Conservation (phyloP, 768 basidiomycete species). For the Boletus sp. region DNA sequence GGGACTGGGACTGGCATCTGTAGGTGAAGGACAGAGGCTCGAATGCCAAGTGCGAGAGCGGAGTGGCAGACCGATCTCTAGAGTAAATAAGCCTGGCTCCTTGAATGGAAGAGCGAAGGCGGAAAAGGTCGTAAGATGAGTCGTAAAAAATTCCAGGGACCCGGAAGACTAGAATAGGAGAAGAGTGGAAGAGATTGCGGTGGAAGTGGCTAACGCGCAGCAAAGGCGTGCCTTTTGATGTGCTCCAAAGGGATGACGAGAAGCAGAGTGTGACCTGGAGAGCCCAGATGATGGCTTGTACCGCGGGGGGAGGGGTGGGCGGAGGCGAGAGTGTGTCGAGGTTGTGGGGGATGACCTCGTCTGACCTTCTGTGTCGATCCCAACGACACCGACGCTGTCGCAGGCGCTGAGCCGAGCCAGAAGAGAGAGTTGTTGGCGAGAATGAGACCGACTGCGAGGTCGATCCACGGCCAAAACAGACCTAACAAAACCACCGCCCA, state of each 20-base stretch:
- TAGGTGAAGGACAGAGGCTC: slow-evolving; percentile 41
- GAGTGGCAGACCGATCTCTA: slow-evolving; percentile 42
- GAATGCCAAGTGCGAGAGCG: slow-evolving; percentile 45
- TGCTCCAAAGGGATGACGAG: slow-evolving; percentile 34
- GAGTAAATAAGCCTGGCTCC: slow-evolving; percentile 40
- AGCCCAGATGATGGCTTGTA: slow-evolving; percentile 21
- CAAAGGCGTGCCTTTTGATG: slow-evolving; percentile 89
- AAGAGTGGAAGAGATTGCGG: slow-evolving; percentile 25
- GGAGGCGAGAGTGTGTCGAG: slow-evolving; percentile 13
- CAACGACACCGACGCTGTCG: slow-evolving; percentile 46
- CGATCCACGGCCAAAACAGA: slow-evolving; percentile 44
- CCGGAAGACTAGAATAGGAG: slow-evolving; percentile 31
- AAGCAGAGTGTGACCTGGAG: slow-evolving; percentile 19
- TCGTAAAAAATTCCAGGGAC: slow-evolving; percentile 53
- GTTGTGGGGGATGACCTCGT: slow-evolving; percentile 31
- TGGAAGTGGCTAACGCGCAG: slow-evolving; percentile 77
- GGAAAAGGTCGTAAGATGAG: slow-evolving; percentile 59
- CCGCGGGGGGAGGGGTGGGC: slow-evolving; percentile 8
- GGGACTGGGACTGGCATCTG: slow-evolving; percentile 91
- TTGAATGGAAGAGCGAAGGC: slow-evolving; percentile 39
- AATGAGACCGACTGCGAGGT: slow-evolving; percentile 45
- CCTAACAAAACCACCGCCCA: slow-evolving; percentile 12
- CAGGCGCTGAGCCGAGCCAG: slow-evolving; percentile 33
- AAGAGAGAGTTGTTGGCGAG: slow-evolving; percentile 35
- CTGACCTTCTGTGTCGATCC: slow-evolving; percentile 32